Evolutionary conservation across 208 protist species (phyloP), one percentile per base, ranked within the genome.

Genomic region (Hexamita inflata): DNA sequence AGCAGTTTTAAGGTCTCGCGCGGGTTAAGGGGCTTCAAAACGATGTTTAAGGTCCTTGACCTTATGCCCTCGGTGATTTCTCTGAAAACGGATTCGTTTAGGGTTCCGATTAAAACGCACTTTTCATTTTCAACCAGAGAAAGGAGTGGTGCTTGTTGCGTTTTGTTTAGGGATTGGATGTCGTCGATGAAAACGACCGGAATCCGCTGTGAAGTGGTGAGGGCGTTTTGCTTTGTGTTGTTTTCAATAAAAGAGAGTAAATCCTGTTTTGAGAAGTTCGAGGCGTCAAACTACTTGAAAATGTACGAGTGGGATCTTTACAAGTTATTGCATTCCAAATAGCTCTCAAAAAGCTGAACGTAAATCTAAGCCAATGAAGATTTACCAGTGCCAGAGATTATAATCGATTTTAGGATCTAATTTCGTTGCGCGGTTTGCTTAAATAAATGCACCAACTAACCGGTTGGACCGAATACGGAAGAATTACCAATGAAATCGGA

Each of bases 361-460:
- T 66, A 66, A 24, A 66, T 38, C 30, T 34, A 30, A 15, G 29
- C 60, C 15, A 66, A 66, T 15, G 24, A 38, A 38, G 60, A 38
- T 34, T 66, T 66, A 15, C 60, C 60, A 66, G 60, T 66, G 15
- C 60, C 60, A 15, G 60, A 34, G 15, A 66, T n/a, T 38, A 66
- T 59, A 29, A 59, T 29, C 28, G 57, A n/a, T n/a, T n/a, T n/a
- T n/a, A n/a, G n/a, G n/a, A n/a, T n/a, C n/a, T n/a, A n/a, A n/a
- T n/a, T n/a, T n/a, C n/a, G n/a, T n/a, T n/a, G n/a, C n/a, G n/a
- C n/a, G n/a, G n/a, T n/a, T n/a, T n/a, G n/a, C n/a, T n/a, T n/a
- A n/a, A n/a, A n/a, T n/a, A n/a, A n/a, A n/a, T n/a, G n/a, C n/a
- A n/a, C n/a, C n/a, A n/a, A n/a, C n/a, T n/a, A n/a, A n/a, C n/a